These are phyloP conservation scores for Penicillium sp. DNA, from an alignment of 2,329 filamentous ascomycete genomes.

Conservation along the genomic window DNA sequence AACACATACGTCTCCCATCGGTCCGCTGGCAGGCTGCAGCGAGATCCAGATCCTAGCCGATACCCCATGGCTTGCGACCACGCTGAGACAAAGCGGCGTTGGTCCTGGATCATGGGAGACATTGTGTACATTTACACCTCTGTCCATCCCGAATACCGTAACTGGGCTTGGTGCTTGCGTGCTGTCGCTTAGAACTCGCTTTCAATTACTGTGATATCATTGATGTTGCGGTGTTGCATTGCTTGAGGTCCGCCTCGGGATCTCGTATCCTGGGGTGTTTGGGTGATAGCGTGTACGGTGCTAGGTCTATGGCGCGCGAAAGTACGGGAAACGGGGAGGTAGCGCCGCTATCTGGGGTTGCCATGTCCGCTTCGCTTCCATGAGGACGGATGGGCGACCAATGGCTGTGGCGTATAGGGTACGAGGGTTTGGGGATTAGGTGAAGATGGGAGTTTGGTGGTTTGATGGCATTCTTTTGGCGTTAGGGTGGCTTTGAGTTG, in stretches of 20 bases:
- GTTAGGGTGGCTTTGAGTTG: background rate
- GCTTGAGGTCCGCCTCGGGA: background rate
- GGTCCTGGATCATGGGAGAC: conserved; percentile 8
- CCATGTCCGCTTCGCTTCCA: conserved; percentile 40
- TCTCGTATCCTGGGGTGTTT: background rate
- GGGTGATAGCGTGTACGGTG: conserved; percentile 20
- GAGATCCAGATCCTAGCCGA: conserved; percentile 17
- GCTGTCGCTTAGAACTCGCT: background rate
- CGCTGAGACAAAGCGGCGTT: conserved; percentile 1
- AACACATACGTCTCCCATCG: conserved; percentile 2
- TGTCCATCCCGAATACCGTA: background rate
- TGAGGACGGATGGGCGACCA: conserved; percentile 43
- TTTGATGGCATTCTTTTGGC: background rate
- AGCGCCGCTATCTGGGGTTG: conserved; percentile 41
- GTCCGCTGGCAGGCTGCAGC: background rate
- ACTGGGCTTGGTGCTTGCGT: background rate
- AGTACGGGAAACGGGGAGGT: conserved; percentile 1
- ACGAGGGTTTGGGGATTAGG: conserved; percentile 4
- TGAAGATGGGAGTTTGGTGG: background rate
- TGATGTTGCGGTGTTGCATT: background rate
- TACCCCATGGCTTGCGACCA: conserved; percentile 20
- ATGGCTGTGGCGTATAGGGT: conserved; percentile 41
- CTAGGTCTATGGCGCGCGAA: background rate
- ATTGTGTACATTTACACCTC: conserved; percentile 24
- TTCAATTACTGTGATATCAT: background rate